A percentile compares a stretch with the other conserved stretches of the same genome.
Conservation (phyloP, 768 basidiomycete species). For the Panellus pusillus region DNA sequence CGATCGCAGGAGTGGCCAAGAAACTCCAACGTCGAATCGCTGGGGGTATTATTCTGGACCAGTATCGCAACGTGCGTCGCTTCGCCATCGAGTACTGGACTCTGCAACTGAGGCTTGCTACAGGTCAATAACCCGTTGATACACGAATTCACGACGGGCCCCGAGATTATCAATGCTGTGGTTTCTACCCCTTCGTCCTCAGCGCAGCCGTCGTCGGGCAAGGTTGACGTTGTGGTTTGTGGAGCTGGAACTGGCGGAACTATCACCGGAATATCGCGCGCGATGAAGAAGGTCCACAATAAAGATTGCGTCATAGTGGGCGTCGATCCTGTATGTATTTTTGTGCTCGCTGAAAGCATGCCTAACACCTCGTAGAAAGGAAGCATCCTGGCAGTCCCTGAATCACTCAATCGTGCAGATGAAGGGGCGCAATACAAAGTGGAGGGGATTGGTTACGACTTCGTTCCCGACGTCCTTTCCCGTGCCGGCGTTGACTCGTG, state of each 20-base stretch:
- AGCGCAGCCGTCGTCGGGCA: conserved; percentile 60
- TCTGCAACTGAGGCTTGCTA: neutral
- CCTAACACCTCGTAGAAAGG: conserved; percentile 58
- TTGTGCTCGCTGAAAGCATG: neutral
- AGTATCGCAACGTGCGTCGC: conserved; percentile 72
- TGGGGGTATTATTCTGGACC: conserved; percentile 86
- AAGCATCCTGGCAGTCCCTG: conserved; percentile 80
- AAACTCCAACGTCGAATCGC: conserved; percentile 78
- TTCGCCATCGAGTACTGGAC: neutral
- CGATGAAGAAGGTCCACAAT: conserved; percentile 79
- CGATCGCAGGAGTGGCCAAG: conserved; percentile 83
- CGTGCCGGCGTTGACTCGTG: conserved; percentile 73
- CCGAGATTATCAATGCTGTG: conserved; percentile 86
- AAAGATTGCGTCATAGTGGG: conserved; percentile 74
- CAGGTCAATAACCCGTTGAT: conserved; percentile 85
- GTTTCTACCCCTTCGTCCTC: conserved; percentile 61
- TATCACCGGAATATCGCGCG: conserved; percentile 81
- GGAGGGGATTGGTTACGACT: conserved; percentile 98
- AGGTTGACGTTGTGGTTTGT: conserved; percentile 80
- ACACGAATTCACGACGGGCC: conserved; percentile 88
- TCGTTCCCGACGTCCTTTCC: conserved; percentile 83
- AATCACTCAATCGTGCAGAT: conserved; percentile 55
- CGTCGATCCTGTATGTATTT: conserved; percentile 76
- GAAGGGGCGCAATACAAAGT: conserved; percentile 65
- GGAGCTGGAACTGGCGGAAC: conserved; percentile 97